Conservation (phyloP, 257 asterid species). For the Capsicum pubescens region DNA sequence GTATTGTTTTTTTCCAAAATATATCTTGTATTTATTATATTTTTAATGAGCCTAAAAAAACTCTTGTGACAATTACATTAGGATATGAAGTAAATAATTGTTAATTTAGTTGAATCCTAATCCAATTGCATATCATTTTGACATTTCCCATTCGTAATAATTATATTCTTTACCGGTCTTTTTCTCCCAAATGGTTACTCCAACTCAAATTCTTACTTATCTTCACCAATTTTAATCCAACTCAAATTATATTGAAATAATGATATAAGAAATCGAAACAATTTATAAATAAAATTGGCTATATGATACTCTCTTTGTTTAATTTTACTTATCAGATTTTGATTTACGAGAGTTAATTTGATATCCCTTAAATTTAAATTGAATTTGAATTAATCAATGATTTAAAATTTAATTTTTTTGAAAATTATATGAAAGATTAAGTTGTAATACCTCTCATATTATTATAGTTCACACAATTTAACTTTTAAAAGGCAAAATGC, state of each 20-base stretch:
- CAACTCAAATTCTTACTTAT: not conserved
- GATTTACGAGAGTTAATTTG: too few relatives aligned
- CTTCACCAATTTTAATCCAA: not conserved
- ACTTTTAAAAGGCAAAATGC: too few relatives aligned
- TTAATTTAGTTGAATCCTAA: not conserved
- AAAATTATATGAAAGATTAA: too few relatives aligned
- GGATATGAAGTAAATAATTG: not conserved
- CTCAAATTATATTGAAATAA: not conserved
- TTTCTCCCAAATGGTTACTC: not conserved
- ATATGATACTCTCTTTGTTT: not conserved
- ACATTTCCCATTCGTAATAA: not conserved
- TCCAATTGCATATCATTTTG: not conserved
- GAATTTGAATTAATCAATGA: too few relatives aligned
- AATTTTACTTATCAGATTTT: too few relatives aligned
- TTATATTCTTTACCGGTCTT: not conserved
- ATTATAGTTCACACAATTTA: too few relatives aligned
- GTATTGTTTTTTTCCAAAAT: too few relatives aligned
- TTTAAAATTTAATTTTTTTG: too few relatives aligned
- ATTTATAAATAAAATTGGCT: not conserved
- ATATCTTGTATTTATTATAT: too few relatives aligned
- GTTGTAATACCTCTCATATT: too few relatives aligned
- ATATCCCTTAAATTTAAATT: too few relatives aligned
- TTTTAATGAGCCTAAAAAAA: not conserved
- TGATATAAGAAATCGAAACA: too few relatives aligned
- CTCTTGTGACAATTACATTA: not conserved